Conservation (phyloP, 139 green algal species). For the Zygnema cylindricum region DNA sequence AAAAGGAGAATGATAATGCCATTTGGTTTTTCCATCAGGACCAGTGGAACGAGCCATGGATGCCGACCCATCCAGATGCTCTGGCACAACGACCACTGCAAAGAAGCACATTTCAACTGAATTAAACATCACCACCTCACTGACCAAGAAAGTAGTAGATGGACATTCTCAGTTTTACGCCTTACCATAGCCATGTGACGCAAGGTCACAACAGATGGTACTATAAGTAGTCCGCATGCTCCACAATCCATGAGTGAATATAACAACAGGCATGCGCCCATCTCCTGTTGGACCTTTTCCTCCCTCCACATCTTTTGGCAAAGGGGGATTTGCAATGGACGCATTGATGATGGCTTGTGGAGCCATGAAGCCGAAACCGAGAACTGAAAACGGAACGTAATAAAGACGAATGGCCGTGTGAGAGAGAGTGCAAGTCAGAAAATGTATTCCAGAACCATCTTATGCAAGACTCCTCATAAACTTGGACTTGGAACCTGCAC, state of each 20-base stretch:
- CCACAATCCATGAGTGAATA: slow-evolving; percentile 56
- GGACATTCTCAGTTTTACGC: neutral
- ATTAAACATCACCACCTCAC: too few species aligned
- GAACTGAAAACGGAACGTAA: neutral
- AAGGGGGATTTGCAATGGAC: neutral
- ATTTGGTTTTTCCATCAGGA: slow-evolving; percentile 11
- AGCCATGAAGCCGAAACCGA: slow-evolving; percentile 27
- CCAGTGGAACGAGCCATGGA: slow-evolving; percentile 27
- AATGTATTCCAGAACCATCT: too few species aligned
- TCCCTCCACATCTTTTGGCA: neutral
- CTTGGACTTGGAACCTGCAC: too few species aligned
- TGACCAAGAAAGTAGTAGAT: too few species aligned
- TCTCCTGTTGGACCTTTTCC: neutral
- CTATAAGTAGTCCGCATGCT: slow-evolving; percentile 55
- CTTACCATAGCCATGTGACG: slow-evolving; percentile 57
- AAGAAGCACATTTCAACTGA: neutral
- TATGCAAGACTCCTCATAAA: too few species aligned
- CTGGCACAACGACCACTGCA: slow-evolving; percentile 19
- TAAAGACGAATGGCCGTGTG: neutral
- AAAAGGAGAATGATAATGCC: slow-evolving; percentile 1
- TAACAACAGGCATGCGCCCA: slow-evolving; percentile 43
- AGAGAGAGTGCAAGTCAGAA: too few species aligned
- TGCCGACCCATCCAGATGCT: slow-evolving; percentile 41
- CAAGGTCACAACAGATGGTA: slow-evolving; percentile 50
- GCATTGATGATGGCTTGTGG: slow-evolving; percentile 11